Percentiles rank a stretch among this genome's conserved stretches.
These are phyloP conservation scores for Trypanosoma cruzi DNA, from an alignment of 208 protist genomes.

Conservation along the genomic window DNA sequence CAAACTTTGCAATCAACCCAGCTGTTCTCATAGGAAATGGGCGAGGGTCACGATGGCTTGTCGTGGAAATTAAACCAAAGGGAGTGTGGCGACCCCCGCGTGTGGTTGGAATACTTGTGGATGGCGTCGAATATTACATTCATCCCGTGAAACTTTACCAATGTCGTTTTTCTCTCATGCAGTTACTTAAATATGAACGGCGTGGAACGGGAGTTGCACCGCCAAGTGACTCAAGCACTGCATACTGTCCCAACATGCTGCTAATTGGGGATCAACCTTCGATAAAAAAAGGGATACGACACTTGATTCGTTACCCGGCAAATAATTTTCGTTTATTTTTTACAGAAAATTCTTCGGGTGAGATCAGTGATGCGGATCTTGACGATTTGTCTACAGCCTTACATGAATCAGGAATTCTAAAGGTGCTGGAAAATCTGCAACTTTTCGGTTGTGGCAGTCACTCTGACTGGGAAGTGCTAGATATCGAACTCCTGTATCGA, in stretches of 20 bases:
- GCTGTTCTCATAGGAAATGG: neutral
- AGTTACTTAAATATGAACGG: constrained; percentile 35
- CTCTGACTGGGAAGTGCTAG: constrained; percentile 38
- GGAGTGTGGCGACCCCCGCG: constrained; percentile 51
- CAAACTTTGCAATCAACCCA: constrained; percentile 23
- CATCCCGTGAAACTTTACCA: constrained; percentile 45
- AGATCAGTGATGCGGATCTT: constrained; percentile 12
- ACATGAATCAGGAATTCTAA: constrained; percentile 39
- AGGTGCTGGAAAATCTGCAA: constrained; percentile 48
- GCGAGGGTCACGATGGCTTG: constrained; percentile 5
- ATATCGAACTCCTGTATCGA: constrained; percentile 62
- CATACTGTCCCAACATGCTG: constrained; percentile 68
- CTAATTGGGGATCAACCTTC: constrained; percentile 36
- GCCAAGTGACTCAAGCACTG: neutral
- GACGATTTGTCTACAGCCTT: constrained; percentile 48
- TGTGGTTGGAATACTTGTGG: constrained; percentile 60
- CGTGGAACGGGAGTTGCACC: neutral
- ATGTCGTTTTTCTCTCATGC: constrained; percentile 72
- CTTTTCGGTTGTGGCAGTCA: constrained; percentile 32
- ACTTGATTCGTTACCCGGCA: constrained; percentile 30
- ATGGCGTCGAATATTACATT: constrained; percentile 40
- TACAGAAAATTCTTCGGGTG: neutral
- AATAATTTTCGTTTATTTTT: constrained; percentile 47
- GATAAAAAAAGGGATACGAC: constrained; percentile 34
- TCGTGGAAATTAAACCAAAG: constrained; percentile 81